phyloP scores from a whole-genome alignment of 208 protist species.

The Trypanosomatidae sp. region DNA sequence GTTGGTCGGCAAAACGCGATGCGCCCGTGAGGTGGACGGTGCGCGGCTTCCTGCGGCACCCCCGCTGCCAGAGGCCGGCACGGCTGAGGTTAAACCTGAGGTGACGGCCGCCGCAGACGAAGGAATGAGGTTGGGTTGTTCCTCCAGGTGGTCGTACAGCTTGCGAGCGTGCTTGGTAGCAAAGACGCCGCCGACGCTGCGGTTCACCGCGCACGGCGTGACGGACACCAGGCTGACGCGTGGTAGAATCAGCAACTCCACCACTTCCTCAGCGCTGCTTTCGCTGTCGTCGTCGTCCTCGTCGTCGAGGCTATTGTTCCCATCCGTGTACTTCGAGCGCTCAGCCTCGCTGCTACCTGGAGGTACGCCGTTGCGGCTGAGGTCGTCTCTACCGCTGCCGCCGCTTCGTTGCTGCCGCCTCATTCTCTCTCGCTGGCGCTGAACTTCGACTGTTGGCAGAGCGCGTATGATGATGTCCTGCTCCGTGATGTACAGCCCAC shows the following conservation, averaged over 20 bases:
- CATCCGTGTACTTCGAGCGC: not conserved
- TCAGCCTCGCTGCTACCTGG: not conserved
- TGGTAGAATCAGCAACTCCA: constrained; percentile 28
- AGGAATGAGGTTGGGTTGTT: not conserved
- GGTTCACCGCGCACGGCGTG: constrained; percentile 25
- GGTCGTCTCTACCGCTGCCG: not conserved
- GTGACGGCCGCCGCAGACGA: not conserved
- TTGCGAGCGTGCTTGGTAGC: constrained; percentile 24
- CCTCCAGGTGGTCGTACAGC: constrained; percentile 15
- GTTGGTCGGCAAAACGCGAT: not conserved
- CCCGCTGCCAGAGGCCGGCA: not conserved
- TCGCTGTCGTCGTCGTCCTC: not conserved
- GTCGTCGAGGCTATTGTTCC: not conserved
- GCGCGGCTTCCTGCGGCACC: not conserved
- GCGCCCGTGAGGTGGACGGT: not conserved
- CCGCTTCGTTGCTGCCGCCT: not conserved
- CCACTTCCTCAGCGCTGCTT: constrained; percentile 7
- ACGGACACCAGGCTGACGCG: constrained; percentile 29
- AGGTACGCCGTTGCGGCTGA: not conserved
- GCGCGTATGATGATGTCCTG: constrained; percentile 30
- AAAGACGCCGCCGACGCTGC: constrained; percentile 26
- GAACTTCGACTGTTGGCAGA: constrained; percentile 22
- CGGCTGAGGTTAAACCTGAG: not conserved
- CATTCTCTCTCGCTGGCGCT: constrained; percentile 8
- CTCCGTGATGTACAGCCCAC: constrained; percentile 35